Base-by-base conservation (phyloP, 805 yeast species). In the Candida railenensis region DNA sequence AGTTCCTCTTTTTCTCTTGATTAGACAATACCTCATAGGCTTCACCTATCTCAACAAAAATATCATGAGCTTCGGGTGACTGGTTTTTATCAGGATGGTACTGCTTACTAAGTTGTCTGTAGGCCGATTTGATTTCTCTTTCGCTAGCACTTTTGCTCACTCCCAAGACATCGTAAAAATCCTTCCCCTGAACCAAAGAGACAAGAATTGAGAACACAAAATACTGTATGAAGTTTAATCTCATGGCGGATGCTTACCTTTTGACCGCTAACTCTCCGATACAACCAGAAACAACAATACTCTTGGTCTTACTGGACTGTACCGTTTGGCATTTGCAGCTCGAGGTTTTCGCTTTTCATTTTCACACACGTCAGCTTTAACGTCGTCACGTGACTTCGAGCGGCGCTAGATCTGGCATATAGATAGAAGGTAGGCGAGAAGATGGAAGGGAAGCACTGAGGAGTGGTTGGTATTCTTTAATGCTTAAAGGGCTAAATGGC, bases 21-120 rank as follows among this genome's bases (percentile, higher is more conserved):
- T 89, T 89, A 53, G 81, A 77, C 50, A 90, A 74, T 11, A 89
- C 87, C 46, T 90, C 97, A 63, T 92, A 92, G 0, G 98, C 98
- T 59, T 87, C 96, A 14, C 96, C 96, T 22, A 94, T 79, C 65
- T 90, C 96, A 43, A 94, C 84, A 63, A 91, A 94, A 66, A 80
- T 84, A 42, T 86, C 84, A 53, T 88, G 90, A 1, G 97, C 96
- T 22, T 78, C 85, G 7, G 88, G 89, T 55, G 85, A 80, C 4
- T 48, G 51, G 62, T 92, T 94, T 69, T 92, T 92, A 66, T 92
- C 99, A 2, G 99, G 99, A 61, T 92, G 99, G 66, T 80, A 89
- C 60, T 87, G 87, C 63, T 89, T 85, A 53, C 91, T 83, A 52
- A 92, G 68, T 46, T 81, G 78, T 53, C 96, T 73, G 63, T 91